These are phyloP conservation scores for Piloderma croceum DNA, from an alignment of 768 basidiomycete genomes.

Conservation along the genomic window DNA sequence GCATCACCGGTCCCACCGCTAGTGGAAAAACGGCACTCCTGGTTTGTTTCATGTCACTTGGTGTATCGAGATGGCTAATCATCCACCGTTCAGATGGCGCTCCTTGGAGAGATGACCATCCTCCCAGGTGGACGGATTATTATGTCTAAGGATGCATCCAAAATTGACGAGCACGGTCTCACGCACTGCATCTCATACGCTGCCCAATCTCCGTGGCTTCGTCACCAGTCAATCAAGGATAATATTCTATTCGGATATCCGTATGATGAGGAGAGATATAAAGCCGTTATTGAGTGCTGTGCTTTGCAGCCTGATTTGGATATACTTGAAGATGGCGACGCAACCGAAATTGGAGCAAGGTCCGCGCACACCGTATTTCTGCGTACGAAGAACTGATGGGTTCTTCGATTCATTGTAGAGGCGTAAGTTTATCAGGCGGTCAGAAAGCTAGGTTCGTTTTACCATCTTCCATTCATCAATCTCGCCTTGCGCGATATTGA, in stretches of 20 bases:
- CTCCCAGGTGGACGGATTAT: slow-evolving; percentile 29
- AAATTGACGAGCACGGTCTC: slow-evolving; percentile 26
- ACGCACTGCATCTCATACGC: slow-evolving; percentile 56
- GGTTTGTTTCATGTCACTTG: slow-evolving; percentile 13
- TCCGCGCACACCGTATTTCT: not conserved
- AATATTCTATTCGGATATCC: slow-evolving; percentile 80
- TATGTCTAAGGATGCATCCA: slow-evolving; percentile 34
- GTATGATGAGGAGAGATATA: slow-evolving; percentile 38
- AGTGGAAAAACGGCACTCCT: slow-evolving; percentile 46
- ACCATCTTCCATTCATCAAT: not conserved
- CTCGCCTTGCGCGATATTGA: not conserved
- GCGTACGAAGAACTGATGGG: slow-evolving; percentile 29
- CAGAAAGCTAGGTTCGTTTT: slow-evolving; percentile 36
- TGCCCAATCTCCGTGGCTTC: slow-evolving; percentile 66
- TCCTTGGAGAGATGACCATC: slow-evolving; percentile 38
- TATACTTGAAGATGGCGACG: slow-evolving; percentile 38
- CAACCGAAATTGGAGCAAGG: slow-evolving; percentile 15
- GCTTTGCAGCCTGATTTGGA: slow-evolving; percentile 42
- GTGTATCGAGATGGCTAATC: slow-evolving; percentile 11
- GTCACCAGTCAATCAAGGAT: slow-evolving; percentile 68
- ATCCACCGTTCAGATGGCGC: slow-evolving; percentile 27
- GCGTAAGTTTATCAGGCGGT: not conserved
- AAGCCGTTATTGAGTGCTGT: slow-evolving; percentile 39
- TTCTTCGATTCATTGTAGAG: slow-evolving; percentile 31
- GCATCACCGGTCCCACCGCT: slow-evolving; percentile 45